Base-by-base conservation (phyloP, 2,329 filamentous ascomycete species). In the Penicillium nordicum region DNA sequence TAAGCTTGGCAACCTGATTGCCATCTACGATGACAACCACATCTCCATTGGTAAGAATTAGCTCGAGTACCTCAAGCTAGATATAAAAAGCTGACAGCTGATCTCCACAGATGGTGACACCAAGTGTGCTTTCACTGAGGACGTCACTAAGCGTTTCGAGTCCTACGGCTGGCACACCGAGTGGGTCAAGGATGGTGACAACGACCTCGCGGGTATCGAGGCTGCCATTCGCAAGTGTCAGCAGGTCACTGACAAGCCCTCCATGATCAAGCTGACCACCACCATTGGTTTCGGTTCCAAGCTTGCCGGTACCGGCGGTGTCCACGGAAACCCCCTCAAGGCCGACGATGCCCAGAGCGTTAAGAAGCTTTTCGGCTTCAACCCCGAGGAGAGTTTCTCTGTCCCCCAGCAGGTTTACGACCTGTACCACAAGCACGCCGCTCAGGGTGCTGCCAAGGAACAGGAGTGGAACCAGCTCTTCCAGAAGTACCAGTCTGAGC, bases 11-110 rank as follows among this genome's bases (percentile, higher is more conserved):
- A 99, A 97, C 84, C 83, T 99, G 72, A 97, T 97, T 79, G 87
- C 85, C 78, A 84, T 99, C 79, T 99, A 93, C 79, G 94, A 99
- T 74, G 94, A 99, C 84, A 99, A 99, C 86, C 89, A 96, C 78
- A 97, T 99, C 74, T 96, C 85, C 65, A 87, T 87, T 69, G 84
- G 85, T 87, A 73, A 74, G 82, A 48, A 48, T 23, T 18, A 32
- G 18, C 4, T 30, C 18, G 5, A 41, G 32, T 9, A 14, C 6
- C n/a, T 1, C 29, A 7, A n/a, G 9, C 18, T 21, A 38, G 16
- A 25, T 23, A 18, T 30, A 5, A 25, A 36, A 48, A n/a, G 27
- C 58, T 63, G 37, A 63, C 61, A 25, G 10, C 30, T 34, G 16
- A 43, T 47, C 36, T 38, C 42, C 63, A 10, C 21, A 86, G 94